phyloP scores from a whole-genome alignment of 2,329 filamentous ascomycete species.

The Furcasterigmium furcatum region DNA sequence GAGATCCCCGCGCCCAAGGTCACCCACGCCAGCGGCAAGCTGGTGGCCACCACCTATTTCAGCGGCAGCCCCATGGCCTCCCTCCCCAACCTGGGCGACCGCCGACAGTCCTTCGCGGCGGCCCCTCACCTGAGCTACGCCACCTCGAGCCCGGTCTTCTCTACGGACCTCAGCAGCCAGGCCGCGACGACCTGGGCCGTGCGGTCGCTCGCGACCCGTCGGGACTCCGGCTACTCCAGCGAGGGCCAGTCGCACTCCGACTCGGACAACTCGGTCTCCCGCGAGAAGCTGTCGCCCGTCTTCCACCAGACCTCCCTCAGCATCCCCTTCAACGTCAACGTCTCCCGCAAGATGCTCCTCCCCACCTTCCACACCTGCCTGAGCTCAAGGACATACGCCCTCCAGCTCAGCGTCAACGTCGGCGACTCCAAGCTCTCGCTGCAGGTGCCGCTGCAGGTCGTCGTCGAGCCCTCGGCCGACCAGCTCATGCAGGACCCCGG shows the following conservation, averaged over 20 bases:
- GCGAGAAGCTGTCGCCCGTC: constrained; percentile 19
- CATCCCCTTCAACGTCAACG: constrained; percentile 46
- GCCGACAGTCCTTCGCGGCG: constrained; percentile 28
- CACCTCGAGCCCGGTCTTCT: constrained; percentile 23
- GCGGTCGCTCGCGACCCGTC: constrained; percentile 28
- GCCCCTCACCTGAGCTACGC: constrained; percentile 38
- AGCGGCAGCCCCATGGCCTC: constrained; percentile 39
- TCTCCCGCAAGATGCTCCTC: constrained; percentile 44
- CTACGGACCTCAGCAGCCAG: constrained; percentile 26
- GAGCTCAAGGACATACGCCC: constrained; percentile 49
- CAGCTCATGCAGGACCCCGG: constrained; percentile 22
- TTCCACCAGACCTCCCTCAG: constrained; percentile 38
- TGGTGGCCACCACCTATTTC: constrained; percentile 51
- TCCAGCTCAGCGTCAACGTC: constrained; percentile 41
- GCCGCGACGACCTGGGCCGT: constrained; percentile 40
- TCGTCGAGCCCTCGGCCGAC: constrained; percentile 29
- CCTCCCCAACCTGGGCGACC: constrained; percentile 49
- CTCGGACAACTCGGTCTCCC: constrained; percentile 19
- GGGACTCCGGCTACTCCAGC: constrained; percentile 53
- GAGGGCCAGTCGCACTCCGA: constrained; percentile 31
- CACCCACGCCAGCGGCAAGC: constrained; percentile 44
- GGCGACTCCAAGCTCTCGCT: constrained; percentile 41
- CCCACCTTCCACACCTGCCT: constrained; percentile 59
- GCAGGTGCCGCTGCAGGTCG: constrained; percentile 48
- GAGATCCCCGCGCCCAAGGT: constrained; percentile 45